These are phyloP conservation scores for Ophiocordyceps unilateralis DNA, from an alignment of 2,329 filamentous ascomycete species.

Conservation along the genomic window DNA sequence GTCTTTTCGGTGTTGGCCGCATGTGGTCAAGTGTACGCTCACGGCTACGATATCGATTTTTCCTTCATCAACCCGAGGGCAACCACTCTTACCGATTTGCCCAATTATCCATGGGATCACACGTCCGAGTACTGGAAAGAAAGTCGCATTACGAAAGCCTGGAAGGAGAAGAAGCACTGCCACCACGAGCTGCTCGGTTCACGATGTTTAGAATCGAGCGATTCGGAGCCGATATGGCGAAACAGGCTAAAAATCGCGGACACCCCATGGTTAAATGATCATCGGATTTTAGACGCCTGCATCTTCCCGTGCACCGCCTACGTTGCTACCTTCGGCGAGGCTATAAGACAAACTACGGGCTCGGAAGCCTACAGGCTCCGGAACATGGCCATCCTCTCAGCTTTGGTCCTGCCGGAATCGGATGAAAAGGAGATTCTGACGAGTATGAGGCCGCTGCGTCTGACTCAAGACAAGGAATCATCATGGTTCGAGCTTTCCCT, in stretches of 20 bases:
- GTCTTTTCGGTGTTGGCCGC: no score
- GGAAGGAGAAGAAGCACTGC: constrained; percentile 5
- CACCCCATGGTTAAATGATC: constrained; percentile 25
- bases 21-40: constrained; percentile 5
- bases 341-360: no score
- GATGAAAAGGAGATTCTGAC: no score
- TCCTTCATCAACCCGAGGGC: background rate
- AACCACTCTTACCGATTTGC: constrained; percentile 17
- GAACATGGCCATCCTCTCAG: no score
- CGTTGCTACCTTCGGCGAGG: no score
- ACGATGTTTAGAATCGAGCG: constrained; percentile 11
- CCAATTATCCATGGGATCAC: constrained; percentile 11
- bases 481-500: no score
- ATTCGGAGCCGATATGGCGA: constrained; percentile 19
- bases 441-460: no score
- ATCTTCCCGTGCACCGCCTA: no score
- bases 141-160: constrained; percentile 8
- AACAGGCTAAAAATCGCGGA: constrained; percentile 19
- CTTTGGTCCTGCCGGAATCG: no score
- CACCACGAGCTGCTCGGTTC: constrained; percentile 14
- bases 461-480: no score
- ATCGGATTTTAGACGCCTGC: no score
- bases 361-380: no score
- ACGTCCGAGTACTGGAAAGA: constrained; percentile 7
- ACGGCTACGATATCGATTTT: constrained; percentile 4